These are phyloP conservation scores for Amaranthus palmeri DNA, from an alignment of 148 eudicot genomes.

Conservation along the genomic window DNA sequence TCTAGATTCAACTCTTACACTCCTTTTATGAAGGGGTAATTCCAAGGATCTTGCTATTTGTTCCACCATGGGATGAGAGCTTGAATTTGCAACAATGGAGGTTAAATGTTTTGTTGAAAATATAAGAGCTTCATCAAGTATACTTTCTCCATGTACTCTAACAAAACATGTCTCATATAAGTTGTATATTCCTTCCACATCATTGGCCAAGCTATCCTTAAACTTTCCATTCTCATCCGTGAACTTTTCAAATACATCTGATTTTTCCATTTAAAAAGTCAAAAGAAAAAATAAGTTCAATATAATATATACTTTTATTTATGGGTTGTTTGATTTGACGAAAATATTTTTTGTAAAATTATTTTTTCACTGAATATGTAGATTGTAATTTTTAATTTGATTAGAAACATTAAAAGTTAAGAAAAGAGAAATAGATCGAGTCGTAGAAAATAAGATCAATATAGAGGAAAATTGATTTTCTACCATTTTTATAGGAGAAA, in stretches of 20 bases:
- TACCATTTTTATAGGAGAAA: too few relatives aligned
- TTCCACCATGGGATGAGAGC: not conserved
- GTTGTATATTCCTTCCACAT: slow-evolving; percentile 23
- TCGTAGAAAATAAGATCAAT: too few relatives aligned
- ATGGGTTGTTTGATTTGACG: too few relatives aligned
- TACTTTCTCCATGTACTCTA: slow-evolving; percentile 17
- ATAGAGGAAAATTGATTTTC: too few relatives aligned
- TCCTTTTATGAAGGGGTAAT: slow-evolving; percentile 29
- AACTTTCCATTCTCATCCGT: slow-evolving; percentile 17
- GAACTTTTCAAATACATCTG: slow-evolving; percentile 25
- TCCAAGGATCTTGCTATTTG: slow-evolving; percentile 25
- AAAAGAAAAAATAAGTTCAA: not conserved
- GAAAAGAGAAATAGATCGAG: too few relatives aligned
- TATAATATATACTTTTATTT: too few relatives aligned
- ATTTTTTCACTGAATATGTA: too few relatives aligned
- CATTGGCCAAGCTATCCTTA: slow-evolving; percentile 8
- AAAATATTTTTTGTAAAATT: too few relatives aligned
- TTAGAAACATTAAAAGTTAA: too few relatives aligned
- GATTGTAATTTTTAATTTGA: too few relatives aligned
- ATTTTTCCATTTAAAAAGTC: not conserved
- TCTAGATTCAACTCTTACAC: slow-evolving; percentile 32
- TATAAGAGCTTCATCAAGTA: slow-evolving; percentile 21
- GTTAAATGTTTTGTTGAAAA: slow-evolving; percentile 11
- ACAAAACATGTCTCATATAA: slow-evolving; percentile 25
- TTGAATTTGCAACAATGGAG: not conserved